Evolutionary conservation across 2,329 filamentous ascomycete genomes (phyloP).

Genomic region (Juglanconis juglandina): DNA sequence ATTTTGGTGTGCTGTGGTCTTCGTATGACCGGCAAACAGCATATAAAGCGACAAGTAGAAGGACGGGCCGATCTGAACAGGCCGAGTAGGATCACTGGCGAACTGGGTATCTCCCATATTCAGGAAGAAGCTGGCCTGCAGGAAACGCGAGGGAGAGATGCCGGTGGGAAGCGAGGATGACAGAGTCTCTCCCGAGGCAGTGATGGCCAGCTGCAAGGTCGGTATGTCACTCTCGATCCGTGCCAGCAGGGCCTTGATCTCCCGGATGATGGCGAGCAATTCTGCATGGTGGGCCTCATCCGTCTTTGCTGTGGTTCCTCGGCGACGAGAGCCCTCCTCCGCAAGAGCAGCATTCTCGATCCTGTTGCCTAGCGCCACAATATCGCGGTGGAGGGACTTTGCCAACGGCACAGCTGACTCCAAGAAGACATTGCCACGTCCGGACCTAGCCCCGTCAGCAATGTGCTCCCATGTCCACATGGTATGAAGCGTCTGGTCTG

Average conservation of each 20-base stretch:
- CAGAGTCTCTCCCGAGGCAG: slow-evolving; percentile 84
- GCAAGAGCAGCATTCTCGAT: slow-evolving; percentile 67
- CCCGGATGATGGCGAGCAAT: slow-evolving; percentile 65
- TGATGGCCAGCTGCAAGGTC: slow-evolving; percentile 88
- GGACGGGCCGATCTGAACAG: slow-evolving; percentile 80
- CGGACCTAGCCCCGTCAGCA: slow-evolving; percentile 39
- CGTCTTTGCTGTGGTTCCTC: slow-evolving; percentile 43
- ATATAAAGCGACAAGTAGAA: slow-evolving; percentile 91
- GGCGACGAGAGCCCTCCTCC: slow-evolving; percentile 50
- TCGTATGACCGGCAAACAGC: slow-evolving; percentile 77
- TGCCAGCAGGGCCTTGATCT: slow-evolving; percentile 70
- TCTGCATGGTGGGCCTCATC: slow-evolving; percentile 59
- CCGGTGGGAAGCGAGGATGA: slow-evolving; percentile 74
- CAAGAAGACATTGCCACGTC: slow-evolving; percentile 56
- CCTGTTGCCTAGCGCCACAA: slow-evolving; percentile 72
- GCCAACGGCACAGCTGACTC: slow-evolving; percentile 83
- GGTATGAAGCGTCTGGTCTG: too few species aligned
- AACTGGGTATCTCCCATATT: slow-evolving; percentile 85
- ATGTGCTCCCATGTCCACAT: too few species aligned
- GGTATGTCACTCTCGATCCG: slow-evolving; percentile 90
- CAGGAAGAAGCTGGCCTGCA: slow-evolving; percentile 90
- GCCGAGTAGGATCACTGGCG: slow-evolving; percentile 55
- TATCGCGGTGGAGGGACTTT: slow-evolving; percentile 77
- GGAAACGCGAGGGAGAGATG: slow-evolving; percentile 82
- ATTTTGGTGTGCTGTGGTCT: background rate